Evolutionary conservation across 1,284 basidiomycete genomes (phyloP).

Genomic region (Tilletiaria anomala): DNA sequence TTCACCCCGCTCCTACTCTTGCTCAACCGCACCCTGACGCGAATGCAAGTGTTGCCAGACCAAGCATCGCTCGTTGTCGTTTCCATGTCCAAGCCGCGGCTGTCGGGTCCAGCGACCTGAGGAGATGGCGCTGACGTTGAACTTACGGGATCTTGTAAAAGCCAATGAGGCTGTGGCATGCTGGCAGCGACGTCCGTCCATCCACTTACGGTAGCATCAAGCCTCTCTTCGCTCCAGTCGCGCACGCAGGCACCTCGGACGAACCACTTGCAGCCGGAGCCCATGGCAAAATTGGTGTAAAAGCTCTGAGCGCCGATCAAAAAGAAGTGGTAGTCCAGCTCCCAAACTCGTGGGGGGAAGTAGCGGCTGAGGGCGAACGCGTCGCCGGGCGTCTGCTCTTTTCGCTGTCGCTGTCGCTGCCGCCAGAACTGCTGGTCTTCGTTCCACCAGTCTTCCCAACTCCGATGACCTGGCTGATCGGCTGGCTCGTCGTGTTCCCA

Average conservation of each 20-base stretch:
- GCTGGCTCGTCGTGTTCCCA: slow-evolving; percentile 22
- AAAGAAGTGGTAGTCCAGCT: neutral
- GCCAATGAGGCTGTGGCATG: slow-evolving; percentile 14
- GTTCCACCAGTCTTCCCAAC: slow-evolving; percentile 22
- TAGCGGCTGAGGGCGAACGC: too few relatives aligned
- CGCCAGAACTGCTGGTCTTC: slow-evolving; percentile 15
- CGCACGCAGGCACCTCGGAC: slow-evolving; percentile 11
- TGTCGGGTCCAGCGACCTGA: neutral
- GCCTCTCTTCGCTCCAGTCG: neutral
- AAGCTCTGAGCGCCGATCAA: neutral
- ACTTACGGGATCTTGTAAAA: slow-evolving; percentile 1
- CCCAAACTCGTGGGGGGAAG: slow-evolving; percentile 4
- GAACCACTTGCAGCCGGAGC: slow-evolving; percentile 19
- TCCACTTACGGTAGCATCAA: neutral
- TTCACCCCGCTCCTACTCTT: neutral
- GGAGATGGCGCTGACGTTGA: neutral
- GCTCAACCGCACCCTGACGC: neutral
- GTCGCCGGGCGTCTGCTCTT: slow-evolving; percentile 6
- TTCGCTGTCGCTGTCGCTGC: neutral
- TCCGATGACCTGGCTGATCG: slow-evolving; percentile 2
- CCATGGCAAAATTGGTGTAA: slow-evolving; percentile 14
- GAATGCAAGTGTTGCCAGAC: neutral
- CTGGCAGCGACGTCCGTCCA: slow-evolving; percentile 14
- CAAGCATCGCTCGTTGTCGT: neutral
- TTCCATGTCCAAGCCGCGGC: neutral